Evolutionary conservation across 768 basidiomycete genomes (phyloP).

Genomic region (Austroboletus eburneus): DNA sequence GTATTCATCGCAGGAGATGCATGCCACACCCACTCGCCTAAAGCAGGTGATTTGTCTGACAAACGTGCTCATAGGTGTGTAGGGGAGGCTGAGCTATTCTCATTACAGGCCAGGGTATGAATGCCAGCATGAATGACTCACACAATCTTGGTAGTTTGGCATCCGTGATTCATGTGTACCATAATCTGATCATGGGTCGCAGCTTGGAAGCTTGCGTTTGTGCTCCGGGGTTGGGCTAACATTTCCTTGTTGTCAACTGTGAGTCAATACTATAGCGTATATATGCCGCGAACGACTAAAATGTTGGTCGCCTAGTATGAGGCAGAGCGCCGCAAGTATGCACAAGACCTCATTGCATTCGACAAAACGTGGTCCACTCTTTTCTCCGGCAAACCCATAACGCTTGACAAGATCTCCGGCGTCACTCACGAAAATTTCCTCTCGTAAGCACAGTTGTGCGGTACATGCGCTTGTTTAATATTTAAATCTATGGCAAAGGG

Average conservation of each 20-base stretch:
- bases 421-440: conserved; percentile 42
- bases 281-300: neutral
- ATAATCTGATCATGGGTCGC: neutral
- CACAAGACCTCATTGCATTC: conserved; percentile 51
- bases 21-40: conserved; percentile 65
- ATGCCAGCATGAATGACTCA: conserved; percentile 50
- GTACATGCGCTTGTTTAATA: too few species aligned
- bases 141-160: conserved; percentile 44
- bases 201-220: conserved; percentile 53
- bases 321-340: conserved; percentile 49
- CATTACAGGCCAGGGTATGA: conserved; percentile 47
- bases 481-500: conserved; percentile 24
- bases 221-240: conserved; percentile 46
- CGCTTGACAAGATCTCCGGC: conserved; percentile 35
- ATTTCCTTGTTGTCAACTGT: conserved; percentile 45
- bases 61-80: too few species aligned
- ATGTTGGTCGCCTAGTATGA: conserved; percentile 38
- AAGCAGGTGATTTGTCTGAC: conserved; percentile 43
- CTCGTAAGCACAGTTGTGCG: conserved; percentile 24
- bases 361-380: conserved; percentile 49
- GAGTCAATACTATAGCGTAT: conserved; percentile 7
- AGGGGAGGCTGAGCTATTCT: neutral
- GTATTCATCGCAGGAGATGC: conserved; percentile 79
- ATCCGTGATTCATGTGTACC: neutral
- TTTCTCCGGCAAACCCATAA: conserved; percentile 51